Evolutionary conservation across 2,329 filamentous ascomycete species (phyloP), one percentile per base, ranked within the genome.

Genomic region (Nothophoma quercina): DNA sequence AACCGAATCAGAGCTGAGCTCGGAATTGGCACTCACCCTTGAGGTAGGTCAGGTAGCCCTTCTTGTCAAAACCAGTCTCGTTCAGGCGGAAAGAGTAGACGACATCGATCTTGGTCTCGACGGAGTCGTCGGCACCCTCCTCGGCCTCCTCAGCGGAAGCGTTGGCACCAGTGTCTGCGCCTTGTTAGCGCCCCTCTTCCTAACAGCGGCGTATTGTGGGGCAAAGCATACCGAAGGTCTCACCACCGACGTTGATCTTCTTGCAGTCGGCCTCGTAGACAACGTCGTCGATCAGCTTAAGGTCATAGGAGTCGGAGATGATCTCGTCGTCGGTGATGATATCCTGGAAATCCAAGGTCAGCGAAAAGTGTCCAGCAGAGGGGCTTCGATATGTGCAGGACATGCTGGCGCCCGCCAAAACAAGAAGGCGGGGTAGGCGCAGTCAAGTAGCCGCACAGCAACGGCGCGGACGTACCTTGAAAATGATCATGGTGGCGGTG

Each of bases 201-300:
- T 44, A 15, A 19, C 21, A 39, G 41, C 13, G 34, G 40, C 32
- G 16, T 16, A 12, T 44, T 34, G 41, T 26, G 32, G 40, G 32
- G 40, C 49, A 16, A 3, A 30, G 30, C 51, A 35, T 77, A 92
- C 89, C 83, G 73, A 96, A 86, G 63, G 84, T 77, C 73, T 93
- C 86, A 61, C 78, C 85, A 62, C 87, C 91, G 78, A 93, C 83
- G 55, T 85, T 86, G 80, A 97, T 92, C 87, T 93, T 96, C 75
- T 84, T 82, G 81, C 93, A 96, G 81, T 99, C 89, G 74, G 88
- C 88, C 83, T 98, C 93, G 81, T 90, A 98, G 70, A 89, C 87
- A 66, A 90, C 82, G 65, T 85, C 87, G 77, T 93, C 90, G 60
- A 93, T 75, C 77, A 89, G 83, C 82, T 90, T 91, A 75, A 96